A percentile compares a stretch with the other conserved stretches of the same genome.
Evolutionary conservation across 2,329 filamentous ascomycete genomes (phyloP).

Genomic region (Aspergillus piperis): DNA sequence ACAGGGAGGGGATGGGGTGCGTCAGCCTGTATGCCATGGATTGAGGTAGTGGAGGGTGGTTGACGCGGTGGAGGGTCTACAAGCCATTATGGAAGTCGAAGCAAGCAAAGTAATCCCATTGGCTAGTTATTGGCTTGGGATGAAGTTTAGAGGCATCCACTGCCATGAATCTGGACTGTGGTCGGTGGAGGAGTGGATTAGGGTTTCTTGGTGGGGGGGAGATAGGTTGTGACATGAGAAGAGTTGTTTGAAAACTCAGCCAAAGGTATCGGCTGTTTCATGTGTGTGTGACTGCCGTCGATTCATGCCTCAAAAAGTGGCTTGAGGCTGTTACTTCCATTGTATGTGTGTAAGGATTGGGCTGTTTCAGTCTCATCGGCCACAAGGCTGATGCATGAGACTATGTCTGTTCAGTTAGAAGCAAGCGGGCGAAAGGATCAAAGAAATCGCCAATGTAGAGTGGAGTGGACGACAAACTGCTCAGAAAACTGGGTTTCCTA

Average conservation of each 20-base stretch:
- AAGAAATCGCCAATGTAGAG: background rate
- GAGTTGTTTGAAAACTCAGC: too few species aligned
- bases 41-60: background rate
- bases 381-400: too few species aligned
- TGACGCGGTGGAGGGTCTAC: background rate
- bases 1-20: slow-evolving; percentile 1
- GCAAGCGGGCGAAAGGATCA: background rate
- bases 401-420: background rate
- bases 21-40: slow-evolving; percentile 2
- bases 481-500: too few species aligned
- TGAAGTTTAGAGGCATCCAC: background rate
- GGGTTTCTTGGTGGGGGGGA: background rate
- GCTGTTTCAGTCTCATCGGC: background rate
- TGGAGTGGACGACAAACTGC: background rate
- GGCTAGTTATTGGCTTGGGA: background rate
- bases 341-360: background rate
- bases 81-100: background rate
- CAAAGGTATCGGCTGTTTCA: background rate
- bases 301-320: background rate
- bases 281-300: background rate
- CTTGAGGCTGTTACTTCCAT: background rate
- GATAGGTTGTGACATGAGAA: background rate
- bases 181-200: background rate
- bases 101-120: slow-evolving; percentile 1
- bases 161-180: background rate